Evolutionary conservation across 768 basidiomycete genomes (phyloP).

Genomic region (Vararia minispora): DNA sequence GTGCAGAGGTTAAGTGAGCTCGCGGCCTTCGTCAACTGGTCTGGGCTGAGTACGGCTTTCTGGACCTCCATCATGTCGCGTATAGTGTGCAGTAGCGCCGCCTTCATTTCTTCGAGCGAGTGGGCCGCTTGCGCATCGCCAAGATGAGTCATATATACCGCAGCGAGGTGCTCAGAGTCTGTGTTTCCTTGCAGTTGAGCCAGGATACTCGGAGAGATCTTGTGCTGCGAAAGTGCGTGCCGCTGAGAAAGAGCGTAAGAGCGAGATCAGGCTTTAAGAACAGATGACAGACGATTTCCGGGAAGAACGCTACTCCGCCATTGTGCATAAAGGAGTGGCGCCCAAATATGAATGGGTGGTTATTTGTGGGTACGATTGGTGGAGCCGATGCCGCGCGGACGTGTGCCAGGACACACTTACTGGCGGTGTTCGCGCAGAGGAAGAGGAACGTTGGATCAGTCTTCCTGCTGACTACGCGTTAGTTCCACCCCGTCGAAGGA

Average conservation of each 20-base stretch:
- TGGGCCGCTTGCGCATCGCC: slow-evolving; percentile 15
- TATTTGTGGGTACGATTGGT: slow-evolving; percentile 17
- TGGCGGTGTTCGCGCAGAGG: slow-evolving; percentile 18
- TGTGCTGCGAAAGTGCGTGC: too few relatives aligned
- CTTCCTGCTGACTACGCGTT: too few relatives aligned
- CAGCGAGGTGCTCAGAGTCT: slow-evolving; percentile 21
- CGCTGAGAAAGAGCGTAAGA: too few relatives aligned
- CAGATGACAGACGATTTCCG: too few relatives aligned
- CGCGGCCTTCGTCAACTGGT: too few relatives aligned
- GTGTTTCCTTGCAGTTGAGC: too few relatives aligned
- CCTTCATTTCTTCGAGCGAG: slow-evolving; percentile 16
- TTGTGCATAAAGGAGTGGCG: slow-evolving; percentile 22
- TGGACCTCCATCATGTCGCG: slow-evolving; percentile 18
- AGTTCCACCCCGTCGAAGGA: too few relatives aligned
- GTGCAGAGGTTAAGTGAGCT: too few relatives aligned
- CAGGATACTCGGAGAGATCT: too few relatives aligned
- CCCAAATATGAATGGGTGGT: slow-evolving; percentile 21
- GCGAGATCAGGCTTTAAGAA: too few relatives aligned
- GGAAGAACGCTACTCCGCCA: slow-evolving; percentile 19
- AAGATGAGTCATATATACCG: slow-evolving; percentile 22
- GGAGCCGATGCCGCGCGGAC: slow-evolving; percentile 20
- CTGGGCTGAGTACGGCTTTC: too few relatives aligned
- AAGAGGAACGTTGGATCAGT: slow-evolving; percentile 18
- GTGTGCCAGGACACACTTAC: slow-evolving; percentile 19
- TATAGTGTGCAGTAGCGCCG: slow-evolving; percentile 17